phyloP scores from a whole-genome alignment of 257 asterid genomes.

The Paraleonurus japonicus region DNA sequence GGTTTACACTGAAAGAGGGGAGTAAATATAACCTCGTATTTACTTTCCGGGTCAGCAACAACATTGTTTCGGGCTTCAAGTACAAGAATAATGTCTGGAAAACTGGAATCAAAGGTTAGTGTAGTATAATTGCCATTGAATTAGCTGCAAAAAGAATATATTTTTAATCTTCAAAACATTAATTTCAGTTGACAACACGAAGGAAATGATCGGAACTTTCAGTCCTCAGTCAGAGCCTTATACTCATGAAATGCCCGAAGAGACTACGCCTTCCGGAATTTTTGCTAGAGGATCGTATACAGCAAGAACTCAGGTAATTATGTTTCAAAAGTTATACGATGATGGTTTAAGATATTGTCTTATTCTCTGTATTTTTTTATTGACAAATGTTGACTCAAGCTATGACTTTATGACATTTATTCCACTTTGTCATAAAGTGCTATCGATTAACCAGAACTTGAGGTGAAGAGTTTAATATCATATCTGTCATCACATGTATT shows the following conservation, averaged over 20 bases:
- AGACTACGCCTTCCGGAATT: slow-evolving; percentile 89
- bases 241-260: slow-evolving; percentile 88
- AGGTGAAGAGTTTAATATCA: not conserved
- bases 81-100: slow-evolving; percentile 78
- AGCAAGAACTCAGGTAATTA: slow-evolving; percentile 76
- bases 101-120: slow-evolving; percentile 72
- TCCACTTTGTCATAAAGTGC: not conserved
- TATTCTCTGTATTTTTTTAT: not conserved
- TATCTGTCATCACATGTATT: not conserved
- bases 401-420: too few relatives aligned
- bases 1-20: slow-evolving; percentile 86
- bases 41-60: slow-evolving; percentile 66
- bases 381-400: too few relatives aligned
- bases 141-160: not conserved
- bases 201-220: slow-evolving; percentile 97
- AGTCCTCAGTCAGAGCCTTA: slow-evolving; percentile 93
- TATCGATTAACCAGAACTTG: not conserved
- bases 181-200: slow-evolving; percentile 74
- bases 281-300: slow-evolving; percentile 93
- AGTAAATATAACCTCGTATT: slow-evolving; percentile 59
- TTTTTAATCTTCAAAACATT: not conserved
- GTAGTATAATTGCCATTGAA: not conserved
- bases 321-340: not conserved
- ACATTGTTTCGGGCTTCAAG: slow-evolving; percentile 73
- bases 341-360: not conserved